Evolutionary conservation across 2,329 filamentous ascomycete genomes (phyloP), one percentile per base, ranked within the genome.

Genomic region (Claviceps humidiphila): DNA sequence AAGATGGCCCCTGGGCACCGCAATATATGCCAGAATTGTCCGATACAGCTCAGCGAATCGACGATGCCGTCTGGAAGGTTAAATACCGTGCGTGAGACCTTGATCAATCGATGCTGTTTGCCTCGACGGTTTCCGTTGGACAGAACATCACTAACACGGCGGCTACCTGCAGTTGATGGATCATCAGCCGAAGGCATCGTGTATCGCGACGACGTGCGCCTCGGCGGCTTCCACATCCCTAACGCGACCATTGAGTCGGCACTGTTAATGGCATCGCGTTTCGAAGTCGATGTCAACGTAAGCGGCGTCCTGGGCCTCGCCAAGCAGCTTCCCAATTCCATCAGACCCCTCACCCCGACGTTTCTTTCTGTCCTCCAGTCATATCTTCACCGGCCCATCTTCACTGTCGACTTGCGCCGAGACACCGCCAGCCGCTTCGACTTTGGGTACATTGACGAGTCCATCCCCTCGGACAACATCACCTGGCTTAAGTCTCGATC

Each of bases 271-370:
- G 69, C 70, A n/a, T 54, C 64, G 22, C 68, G 68, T 30, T 70
- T 74, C 51, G 74, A 76, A 52, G 53, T 62, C 2, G 69, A 71
- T 50, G 59, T 63, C 11, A 62, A 64, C 40, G 66, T 76, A 58
- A 75, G 71, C 3, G 77, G 77, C 46, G 68, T 81, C 30, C 62
- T 80, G 55, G 77, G 77, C 17, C 66, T 81, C 11, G 73, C 73
- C 47, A 73, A 74, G 61, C 66, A 64, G 24, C 66, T 72, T 30
- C 62, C 70, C 20, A 74, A 69, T 57, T 72, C 72, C 47, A 69
- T 74, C 16, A 54, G 58, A 6, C 74, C 74, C 1, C 60, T 61
- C 0, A 68, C 71, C 54, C 70, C 69, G 4, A 68, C 70, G 3
- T 66, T 78, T 16, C 62, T 79, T 26, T 68, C 75, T 44, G 61